Evolutionary conservation across 1,284 basidiomycete genomes (phyloP), one percentile per base, ranked within the genome.

Genomic region (Rhodofomes roseus): DNA sequence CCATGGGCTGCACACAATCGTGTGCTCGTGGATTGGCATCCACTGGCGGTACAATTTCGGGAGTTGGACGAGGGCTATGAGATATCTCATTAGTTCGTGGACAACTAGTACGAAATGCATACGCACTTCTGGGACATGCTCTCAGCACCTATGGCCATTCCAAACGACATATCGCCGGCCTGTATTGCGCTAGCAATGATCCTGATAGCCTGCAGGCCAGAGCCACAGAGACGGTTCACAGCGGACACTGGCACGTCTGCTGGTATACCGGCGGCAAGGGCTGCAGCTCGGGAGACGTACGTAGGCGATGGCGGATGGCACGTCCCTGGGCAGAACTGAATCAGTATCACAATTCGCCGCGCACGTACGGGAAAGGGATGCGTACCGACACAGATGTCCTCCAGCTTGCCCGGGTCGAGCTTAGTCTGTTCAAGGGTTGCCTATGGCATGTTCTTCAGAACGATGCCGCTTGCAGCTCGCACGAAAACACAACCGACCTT

Each of bases 1-100:
- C 93, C 93, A 95, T 95, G 16, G 93, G 90, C 90, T 93, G 87
- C 55, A 90, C 82, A 65, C 87, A 93, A 67, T 93, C 92, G 60
- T 85, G 78, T 0, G 92, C 87, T 63, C 86, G 77, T 1, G 79
- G 48, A 60, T 85, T 73, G 57, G 74, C 71, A 36, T 74, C 76
- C 2, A 92, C 84, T 2, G 71, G 73, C 36, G 83, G 80, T n/a
- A 83, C 81, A 62, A 93, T 79, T 68, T 87, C 78, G 34, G 89
- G 88, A 6, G 89, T 90, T 50, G 93, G 91, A 34, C 91, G 86
- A 39, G 90, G 83, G 67, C 92, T 93, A 58, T 14, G 27, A 14
- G n/a, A 29, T 12, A 43, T n/a, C 5, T 53, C 48, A 41, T 54
- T 50, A 54, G 57, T 14, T 50, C 31, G 23, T 48, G 14, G 48